These are phyloP conservation scores for Naganishia antarctica DNA, from an alignment of 768 basidiomycete genomes.

Conservation along the genomic window DNA sequence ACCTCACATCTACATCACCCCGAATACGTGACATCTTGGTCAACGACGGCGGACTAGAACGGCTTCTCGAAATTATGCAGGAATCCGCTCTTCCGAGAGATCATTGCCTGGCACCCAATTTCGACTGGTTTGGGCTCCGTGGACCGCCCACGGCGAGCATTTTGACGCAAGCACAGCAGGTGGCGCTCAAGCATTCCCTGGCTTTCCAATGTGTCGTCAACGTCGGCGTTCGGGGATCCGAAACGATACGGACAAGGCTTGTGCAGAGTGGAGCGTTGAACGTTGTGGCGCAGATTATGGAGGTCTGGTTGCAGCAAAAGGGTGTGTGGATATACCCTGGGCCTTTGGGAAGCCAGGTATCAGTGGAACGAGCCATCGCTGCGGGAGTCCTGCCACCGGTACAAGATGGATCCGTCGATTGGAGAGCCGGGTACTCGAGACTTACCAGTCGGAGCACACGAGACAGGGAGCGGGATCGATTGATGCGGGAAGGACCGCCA, in stretches of 20 bases:
- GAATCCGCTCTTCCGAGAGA: constrained; percentile 52
- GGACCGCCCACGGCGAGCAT: constrained; percentile 48
- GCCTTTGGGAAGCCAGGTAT: constrained; percentile 59
- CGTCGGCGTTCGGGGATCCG: constrained; percentile 90
- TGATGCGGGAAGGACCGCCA: not conserved
- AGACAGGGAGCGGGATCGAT: constrained; percentile 23
- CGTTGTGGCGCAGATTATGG: constrained; percentile 86
- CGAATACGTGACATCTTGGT: constrained; percentile 98
- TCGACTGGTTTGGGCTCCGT: constrained; percentile 47
- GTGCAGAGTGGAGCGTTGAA: constrained; percentile 92
- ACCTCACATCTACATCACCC: constrained; percentile 94
- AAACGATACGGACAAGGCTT: constrained; percentile 81
- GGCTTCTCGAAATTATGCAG: constrained; percentile 83
- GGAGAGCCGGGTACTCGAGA: constrained; percentile 7
- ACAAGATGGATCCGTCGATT: constrained; percentile 16
- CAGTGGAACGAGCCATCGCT: constrained; percentile 34
- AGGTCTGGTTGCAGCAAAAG: constrained; percentile 83
- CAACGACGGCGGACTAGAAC: constrained; percentile 93
- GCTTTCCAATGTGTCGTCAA: constrained; percentile 97
- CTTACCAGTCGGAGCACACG: constrained; percentile 3
- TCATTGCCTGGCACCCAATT: constrained; percentile 4
- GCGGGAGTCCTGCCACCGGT: constrained; percentile 14
- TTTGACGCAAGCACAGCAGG: constrained; percentile 43
- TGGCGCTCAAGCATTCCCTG: constrained; percentile 58
- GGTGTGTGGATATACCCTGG: constrained; percentile 82